These are phyloP conservation scores for Pachysandra terminalis DNA, from an alignment of 164 flowering plant species.

Conservation along the genomic window DNA sequence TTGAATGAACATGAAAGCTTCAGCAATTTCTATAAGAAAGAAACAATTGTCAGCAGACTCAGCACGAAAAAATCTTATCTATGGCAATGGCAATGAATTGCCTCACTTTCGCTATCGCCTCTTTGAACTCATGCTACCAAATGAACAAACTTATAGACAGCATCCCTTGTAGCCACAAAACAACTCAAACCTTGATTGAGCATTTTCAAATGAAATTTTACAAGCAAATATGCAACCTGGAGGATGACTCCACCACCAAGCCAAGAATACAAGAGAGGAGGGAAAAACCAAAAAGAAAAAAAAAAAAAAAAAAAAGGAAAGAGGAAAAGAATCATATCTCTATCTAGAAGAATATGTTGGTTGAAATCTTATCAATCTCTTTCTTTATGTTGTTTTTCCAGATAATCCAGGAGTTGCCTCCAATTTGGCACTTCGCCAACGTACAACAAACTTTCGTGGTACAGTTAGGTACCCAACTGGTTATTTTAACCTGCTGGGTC, in stretches of 20 bases:
- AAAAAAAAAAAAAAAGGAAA: conserved; percentile 1
- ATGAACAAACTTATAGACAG: not conserved
- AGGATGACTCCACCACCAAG: conserved; percentile 23
- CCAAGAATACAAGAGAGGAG: conserved; percentile 18
- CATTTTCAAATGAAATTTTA: conserved; percentile 25
- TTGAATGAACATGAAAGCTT: not conserved
- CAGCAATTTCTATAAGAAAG: not conserved
- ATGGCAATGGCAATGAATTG: not conserved
- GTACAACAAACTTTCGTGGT: not conserved
- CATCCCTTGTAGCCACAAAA: not conserved
- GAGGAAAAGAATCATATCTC: conserved; percentile 25
- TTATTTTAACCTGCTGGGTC: conserved; percentile 18
- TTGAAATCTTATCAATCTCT: conserved; percentile 25
- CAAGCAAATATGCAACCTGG: conserved; percentile 34
- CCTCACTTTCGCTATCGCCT: not conserved
- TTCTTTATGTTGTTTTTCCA: conserved; percentile 15
- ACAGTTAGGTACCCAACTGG: conserved; percentile 3
- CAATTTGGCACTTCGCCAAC: conserved; percentile 1
- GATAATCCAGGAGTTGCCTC: conserved; percentile 10
- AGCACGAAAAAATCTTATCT: not conserved
- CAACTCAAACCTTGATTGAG: conserved; percentile 18
- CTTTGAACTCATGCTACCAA: not conserved
- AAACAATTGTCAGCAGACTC: not conserved
- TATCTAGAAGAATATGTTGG: conserved; percentile 19
- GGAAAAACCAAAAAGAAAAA: too few species aligned